Evolutionary conservation across 192 early-diverging fungal genomes (phyloP).

Genomic region (Backusella circina): DNA sequence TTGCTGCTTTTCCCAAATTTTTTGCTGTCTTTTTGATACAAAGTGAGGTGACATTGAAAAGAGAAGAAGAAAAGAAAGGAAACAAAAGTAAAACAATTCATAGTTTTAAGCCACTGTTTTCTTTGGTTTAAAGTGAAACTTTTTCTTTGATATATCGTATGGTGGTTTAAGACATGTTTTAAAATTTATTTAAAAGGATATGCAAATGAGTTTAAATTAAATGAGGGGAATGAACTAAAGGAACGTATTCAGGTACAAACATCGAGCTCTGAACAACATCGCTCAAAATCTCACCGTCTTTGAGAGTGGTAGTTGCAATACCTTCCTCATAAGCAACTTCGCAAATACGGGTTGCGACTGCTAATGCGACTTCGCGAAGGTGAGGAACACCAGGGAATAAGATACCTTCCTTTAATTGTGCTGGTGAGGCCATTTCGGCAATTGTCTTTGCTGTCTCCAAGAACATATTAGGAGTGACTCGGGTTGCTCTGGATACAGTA

Average conservation of each 20-base stretch:
- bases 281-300: slow-evolving; percentile 40
- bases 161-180: not conserved
- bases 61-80: not conserved
- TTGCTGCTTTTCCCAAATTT: slow-evolving; percentile 11
- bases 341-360: slow-evolving; percentile 45
- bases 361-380: slow-evolving; percentile 43
- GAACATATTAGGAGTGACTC: slow-evolving; percentile 52
- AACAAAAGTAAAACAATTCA: not conserved
- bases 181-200: not conserved
- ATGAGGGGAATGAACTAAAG: slow-evolving; percentile 29
- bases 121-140: not conserved
- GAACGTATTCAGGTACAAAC: slow-evolving; percentile 53
- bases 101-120: not conserved
- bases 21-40: not conserved
- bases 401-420: slow-evolving; percentile 45
- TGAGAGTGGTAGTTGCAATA: slow-evolving; percentile 40
- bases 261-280: slow-evolving; percentile 48
- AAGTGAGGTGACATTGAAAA: slow-evolving; percentile 5
- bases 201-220: slow-evolving; percentile 7
- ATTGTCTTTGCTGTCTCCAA: slow-evolving; percentile 50
- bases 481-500: slow-evolving; percentile 43
- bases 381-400: slow-evolving; percentile 48
- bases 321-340: slow-evolving; percentile 52
- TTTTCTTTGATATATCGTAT: not conserved
- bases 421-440: slow-evolving; percentile 46